Conservation (phyloP, 1,284 basidiomycete genomes). For the Phellinidium pouzarii region DNA sequence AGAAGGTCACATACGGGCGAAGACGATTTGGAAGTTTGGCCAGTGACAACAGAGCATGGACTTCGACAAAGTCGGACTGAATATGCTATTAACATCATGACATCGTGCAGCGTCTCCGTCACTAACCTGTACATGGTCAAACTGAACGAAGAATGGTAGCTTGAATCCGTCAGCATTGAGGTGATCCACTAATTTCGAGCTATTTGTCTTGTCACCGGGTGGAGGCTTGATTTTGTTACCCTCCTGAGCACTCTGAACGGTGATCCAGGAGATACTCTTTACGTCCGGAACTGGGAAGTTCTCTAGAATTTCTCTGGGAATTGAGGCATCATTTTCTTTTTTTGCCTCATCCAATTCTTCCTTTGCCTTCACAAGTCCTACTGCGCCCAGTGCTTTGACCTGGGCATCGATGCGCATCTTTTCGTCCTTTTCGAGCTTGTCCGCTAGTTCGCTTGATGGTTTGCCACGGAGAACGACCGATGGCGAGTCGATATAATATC, state of each 20-base stretch:
- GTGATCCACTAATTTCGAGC: constrained; percentile 49
- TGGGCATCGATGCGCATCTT: constrained; percentile 73
- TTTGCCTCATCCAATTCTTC: constrained; percentile 78
- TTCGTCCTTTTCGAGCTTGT: constrained; percentile 78
- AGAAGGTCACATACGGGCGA: constrained; percentile 54
- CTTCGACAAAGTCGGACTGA: constrained; percentile 86
- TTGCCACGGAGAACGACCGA: constrained; percentile 77
- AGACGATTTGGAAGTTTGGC: constrained; percentile 64
- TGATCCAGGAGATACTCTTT: constrained; percentile 90
- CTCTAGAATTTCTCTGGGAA: constrained; percentile 76
- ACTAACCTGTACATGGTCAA: constrained; percentile 75
- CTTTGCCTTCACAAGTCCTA: constrained; percentile 71
- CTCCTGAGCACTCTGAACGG: constrained; percentile 78
- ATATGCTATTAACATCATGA: constrained; percentile 4
- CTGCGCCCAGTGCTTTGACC: constrained; percentile 66
- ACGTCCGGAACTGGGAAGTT: constrained; percentile 86
- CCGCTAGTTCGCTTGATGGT: constrained; percentile 82
- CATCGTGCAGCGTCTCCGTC: background rate
- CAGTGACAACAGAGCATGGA: constrained; percentile 78
- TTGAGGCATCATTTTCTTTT: constrained; percentile 77
- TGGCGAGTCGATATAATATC: constrained; percentile 72
- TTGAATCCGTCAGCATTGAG: constrained; percentile 63
- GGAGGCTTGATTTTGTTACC: constrained; percentile 39
- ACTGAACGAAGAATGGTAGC: constrained; percentile 89
- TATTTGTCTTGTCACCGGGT: constrained; percentile 25